Evolutionary conservation across 768 basidiomycete genomes (phyloP), one percentile per base, ranked within the genome.

Genomic region (Daedaleopsis nitida): DNA sequence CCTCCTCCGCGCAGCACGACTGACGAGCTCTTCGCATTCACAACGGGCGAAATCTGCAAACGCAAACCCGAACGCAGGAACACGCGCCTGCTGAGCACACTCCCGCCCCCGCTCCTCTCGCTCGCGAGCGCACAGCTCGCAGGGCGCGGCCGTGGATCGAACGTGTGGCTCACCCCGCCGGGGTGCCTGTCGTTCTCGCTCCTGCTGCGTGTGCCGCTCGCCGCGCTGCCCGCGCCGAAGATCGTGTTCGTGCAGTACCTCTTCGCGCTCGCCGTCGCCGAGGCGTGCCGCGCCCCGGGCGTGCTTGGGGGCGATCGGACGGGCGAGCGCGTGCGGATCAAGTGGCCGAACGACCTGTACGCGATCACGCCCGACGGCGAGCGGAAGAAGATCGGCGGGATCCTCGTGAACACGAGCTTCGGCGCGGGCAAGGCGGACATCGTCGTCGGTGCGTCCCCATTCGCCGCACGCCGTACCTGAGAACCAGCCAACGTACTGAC

Each of bases 271-370:
- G 94, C 95, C 1, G 88, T 98, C n/a, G 85, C 88, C 17, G 89
- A 95, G 66, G 94, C 90, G 1, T 92, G 92, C 65, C 82, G 87
- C 52, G 81, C 86, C 2, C 75, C 76, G 1, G 76, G 67, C 11
- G 80, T 87, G n/a, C 77, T 88, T 0, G 84, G 62, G 23, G 72
- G 58, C 37, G 78, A 76, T 53, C 87, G 84, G 13, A 75, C 84
- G 2, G 87, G 85, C 13, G 75, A 84, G 2, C 78, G 79, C 14
- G 83, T 97, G 12, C 80, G 87, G 43, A 77, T 98, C 24, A 98
- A 98, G 73, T 98, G 97, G 97, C 97, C 96, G 19, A 98, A 98
- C 69, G 97, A 98, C 67, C 78, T 99, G 5, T 98, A 98, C 68
- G 90, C 87, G 1, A 80, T 86, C 43, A 77, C 80, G 43, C 85